A percentile compares a stretch with the other conserved stretches of the same genome.
Conservation (phyloP, 352 stramenopile genomes). For the Phytopythium sindhum region DNA sequence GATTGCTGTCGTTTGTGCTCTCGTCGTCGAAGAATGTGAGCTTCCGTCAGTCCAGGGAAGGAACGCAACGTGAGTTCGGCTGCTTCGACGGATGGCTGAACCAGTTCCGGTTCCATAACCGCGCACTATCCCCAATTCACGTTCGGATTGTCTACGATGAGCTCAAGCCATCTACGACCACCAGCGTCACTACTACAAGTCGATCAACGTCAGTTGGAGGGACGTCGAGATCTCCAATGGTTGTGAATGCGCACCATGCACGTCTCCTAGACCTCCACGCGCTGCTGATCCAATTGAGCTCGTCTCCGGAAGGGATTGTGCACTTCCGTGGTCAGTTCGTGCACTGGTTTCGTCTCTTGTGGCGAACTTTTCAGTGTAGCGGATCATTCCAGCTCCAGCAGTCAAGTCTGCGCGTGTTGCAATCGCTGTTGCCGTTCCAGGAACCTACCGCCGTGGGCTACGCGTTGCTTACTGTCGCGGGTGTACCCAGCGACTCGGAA, state of each 20-base stretch:
- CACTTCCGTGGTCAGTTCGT: slow-evolving; percentile 33
- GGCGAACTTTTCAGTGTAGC: slow-evolving; percentile 37
- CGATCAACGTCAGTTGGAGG: not conserved
- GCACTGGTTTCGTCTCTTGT: slow-evolving; percentile 57
- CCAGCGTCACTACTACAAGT: not conserved
- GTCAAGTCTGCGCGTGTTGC: slow-evolving; percentile 52
- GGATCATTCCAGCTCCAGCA: slow-evolving; percentile 61
- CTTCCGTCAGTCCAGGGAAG: slow-evolving; percentile 2
- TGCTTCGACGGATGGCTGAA: slow-evolving; percentile 84
- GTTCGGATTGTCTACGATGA: slow-evolving; percentile 89
- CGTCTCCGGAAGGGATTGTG: slow-evolving; percentile 46
- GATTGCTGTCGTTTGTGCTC: slow-evolving; percentile 19
- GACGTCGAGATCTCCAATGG: no score
- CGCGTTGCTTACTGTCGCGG: slow-evolving; percentile 14
- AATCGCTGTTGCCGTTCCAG: slow-evolving; percentile 32
- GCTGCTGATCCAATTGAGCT: slow-evolving; percentile 38
- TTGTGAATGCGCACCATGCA: not conserved
- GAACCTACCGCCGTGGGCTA: slow-evolving; percentile 19
- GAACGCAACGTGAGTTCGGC: slow-evolving; percentile 11
- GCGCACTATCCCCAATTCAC: slow-evolving; percentile 90
- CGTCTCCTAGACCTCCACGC: slow-evolving; percentile 29
- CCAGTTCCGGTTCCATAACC: slow-evolving; percentile 88
- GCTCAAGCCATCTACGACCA: slow-evolving; percentile 22
- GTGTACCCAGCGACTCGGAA: not conserved
- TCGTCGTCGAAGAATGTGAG: slow-evolving; percentile 12